phyloP scores from a whole-genome alignment of 371 early-diverging fungal genomes.

The Nematocida minor region DNA sequence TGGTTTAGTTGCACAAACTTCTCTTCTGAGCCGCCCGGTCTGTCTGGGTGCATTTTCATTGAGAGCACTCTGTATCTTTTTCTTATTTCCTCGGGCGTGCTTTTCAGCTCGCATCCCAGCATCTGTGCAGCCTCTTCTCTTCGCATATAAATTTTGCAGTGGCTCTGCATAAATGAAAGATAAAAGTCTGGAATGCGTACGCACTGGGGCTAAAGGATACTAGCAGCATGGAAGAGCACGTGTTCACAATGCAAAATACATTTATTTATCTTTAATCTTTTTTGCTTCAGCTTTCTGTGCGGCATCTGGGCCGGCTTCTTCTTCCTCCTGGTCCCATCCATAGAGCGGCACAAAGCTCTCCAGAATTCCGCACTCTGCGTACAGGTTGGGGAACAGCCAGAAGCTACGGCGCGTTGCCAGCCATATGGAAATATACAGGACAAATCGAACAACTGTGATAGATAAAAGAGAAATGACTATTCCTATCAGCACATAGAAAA shows the following conservation, averaged over 20 bases:
- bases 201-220: too few species aligned
- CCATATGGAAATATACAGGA: slow-evolving; percentile 73
- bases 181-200: too few species aligned
- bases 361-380: slow-evolving; percentile 89
- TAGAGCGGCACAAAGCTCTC: slow-evolving; percentile 91
- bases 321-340: slow-evolving; percentile 68
- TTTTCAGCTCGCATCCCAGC: slow-evolving; percentile 74
- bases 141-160: slow-evolving; percentile 24
- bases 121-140: slow-evolving; percentile 69
- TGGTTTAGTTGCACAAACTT: slow-evolving; percentile 40
- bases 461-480: slow-evolving; percentile 80
- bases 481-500: slow-evolving; percentile 67
- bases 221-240: too few species aligned
- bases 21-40: slow-evolving; percentile 73
- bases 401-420: slow-evolving; percentile 75
- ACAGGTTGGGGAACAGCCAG: slow-evolving; percentile 98
- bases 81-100: slow-evolving; percentile 75
- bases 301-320: slow-evolving; percentile 28
- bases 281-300: too few species aligned
- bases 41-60: slow-evolving; percentile 75
- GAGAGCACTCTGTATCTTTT: slow-evolving; percentile 79
- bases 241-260: too few species aligned
- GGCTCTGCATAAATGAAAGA: not conserved
- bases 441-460: slow-evolving; percentile 76
- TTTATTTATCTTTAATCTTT: too few species aligned